Evolutionary conservation across 139 green algal genomes (phyloP).

Genomic region (Zygnema circumcarinatum): DNA sequence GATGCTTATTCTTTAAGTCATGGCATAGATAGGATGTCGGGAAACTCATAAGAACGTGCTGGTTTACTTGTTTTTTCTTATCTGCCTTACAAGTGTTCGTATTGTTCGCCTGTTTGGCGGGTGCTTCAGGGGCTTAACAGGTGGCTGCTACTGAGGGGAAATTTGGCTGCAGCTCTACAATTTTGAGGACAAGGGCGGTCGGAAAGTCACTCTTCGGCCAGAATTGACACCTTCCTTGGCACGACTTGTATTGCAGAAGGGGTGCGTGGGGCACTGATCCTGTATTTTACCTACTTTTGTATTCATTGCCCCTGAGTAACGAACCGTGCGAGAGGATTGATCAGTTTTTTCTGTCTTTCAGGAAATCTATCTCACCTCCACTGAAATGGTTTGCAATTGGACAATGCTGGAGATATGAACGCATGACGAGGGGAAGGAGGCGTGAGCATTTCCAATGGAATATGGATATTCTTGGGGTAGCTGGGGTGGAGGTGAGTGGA

Average conservation of each 20-base stretch:
- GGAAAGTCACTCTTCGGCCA: constrained; percentile 87
- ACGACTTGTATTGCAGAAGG: constrained; percentile 64
- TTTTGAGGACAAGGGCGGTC: constrained; percentile 95
- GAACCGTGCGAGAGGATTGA: background rate
- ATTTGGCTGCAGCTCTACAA: constrained; percentile 81
- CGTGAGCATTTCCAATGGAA: constrained; percentile 99
- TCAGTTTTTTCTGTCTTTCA: constrained; percentile 15
- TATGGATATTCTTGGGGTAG: constrained; percentile 94
- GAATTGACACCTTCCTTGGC: constrained; percentile 94
- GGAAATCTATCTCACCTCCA: constrained; percentile 75
- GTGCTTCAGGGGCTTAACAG: background rate
- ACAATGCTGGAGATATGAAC: constrained; percentile 97
- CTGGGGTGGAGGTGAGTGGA: constrained; percentile 70
- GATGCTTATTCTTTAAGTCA: no score
- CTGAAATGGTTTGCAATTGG: constrained; percentile 96
- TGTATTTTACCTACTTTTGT: background rate
- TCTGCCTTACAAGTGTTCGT: no score
- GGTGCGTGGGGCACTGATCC: constrained; percentile 8
- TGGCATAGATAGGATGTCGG: no score
- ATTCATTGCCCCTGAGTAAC: background rate
- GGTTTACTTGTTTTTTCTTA: no score
- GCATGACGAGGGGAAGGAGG: constrained; percentile 87
- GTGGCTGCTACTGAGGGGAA: background rate
- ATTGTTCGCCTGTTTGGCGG: no score
- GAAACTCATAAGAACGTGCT: no score